Percentiles rank a stretch among this genome's conserved stretches.
Conservation (phyloP, 306 rosid genomes). For the Abrus precatorius region DNA sequence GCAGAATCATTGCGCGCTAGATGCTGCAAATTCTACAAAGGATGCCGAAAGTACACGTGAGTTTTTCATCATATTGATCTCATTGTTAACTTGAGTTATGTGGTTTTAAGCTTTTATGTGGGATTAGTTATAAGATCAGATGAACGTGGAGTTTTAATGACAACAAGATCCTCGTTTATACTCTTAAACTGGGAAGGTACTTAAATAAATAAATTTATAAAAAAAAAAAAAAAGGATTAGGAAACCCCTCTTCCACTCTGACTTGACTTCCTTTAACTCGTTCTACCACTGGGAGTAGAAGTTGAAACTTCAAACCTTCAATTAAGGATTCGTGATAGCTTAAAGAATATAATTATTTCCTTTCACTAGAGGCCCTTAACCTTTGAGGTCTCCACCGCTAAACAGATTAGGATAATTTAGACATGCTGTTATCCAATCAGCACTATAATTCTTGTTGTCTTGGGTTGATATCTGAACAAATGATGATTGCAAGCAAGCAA, state of each 20-base stretch:
- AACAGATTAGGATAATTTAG: slow-evolving; percentile 20
- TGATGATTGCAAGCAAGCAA: slow-evolving; percentile 1
- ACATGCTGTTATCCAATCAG: slow-evolving; percentile 9
- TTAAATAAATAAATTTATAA: background rate
- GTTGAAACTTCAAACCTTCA: slow-evolving; percentile 7
- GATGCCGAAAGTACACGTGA: slow-evolving; percentile 91
- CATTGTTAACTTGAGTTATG: slow-evolving; percentile 11
- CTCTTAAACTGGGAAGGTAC: slow-evolving; percentile 15
- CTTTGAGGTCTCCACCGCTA: background rate
- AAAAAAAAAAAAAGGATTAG: background rate
- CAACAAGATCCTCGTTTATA: slow-evolving; percentile 11
- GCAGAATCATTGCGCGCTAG: slow-evolving; percentile 78
- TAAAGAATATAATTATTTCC: slow-evolving; percentile 10
- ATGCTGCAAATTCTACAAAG: slow-evolving; percentile 85
- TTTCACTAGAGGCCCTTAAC: background rate
- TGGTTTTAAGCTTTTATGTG: slow-evolving; percentile 4
- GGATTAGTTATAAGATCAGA: background rate
- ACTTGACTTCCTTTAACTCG: background rate
- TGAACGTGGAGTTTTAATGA: slow-evolving; percentile 1
- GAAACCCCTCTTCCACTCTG: background rate
- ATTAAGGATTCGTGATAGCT: background rate
- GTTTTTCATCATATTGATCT: slow-evolving; percentile 22
- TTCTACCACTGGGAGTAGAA: background rate
- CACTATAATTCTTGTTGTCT: slow-evolving; percentile 8
- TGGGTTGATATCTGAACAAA: slow-evolving; percentile 30